Evolutionary conservation across 2,329 filamentous ascomycete genomes (phyloP).

Genomic region (Trichoderma atroviride): DNA sequence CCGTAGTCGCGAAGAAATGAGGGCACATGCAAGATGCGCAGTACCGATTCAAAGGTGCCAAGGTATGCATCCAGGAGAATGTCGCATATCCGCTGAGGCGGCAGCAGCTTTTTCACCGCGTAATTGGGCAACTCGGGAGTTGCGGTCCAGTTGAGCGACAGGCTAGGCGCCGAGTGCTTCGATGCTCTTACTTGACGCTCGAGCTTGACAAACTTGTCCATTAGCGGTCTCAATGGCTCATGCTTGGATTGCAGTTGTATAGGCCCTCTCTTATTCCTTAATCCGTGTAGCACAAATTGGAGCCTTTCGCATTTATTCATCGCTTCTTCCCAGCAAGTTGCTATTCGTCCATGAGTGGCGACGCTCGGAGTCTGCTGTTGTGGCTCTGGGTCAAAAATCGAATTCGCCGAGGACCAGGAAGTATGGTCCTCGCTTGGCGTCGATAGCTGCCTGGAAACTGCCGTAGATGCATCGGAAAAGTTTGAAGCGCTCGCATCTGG

Average conservation of each 20-base stretch:
- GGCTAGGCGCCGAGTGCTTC: background rate
- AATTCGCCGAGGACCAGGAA: background rate
- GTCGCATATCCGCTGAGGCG: background rate
- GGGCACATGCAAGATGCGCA: background rate
- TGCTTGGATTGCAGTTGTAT: background rate
- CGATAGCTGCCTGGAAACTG: background rate
- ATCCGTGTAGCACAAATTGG: background rate
- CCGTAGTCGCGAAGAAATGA: background rate
- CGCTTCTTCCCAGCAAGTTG: background rate
- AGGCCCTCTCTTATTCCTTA: background rate
- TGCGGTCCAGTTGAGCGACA: background rate
- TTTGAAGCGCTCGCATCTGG: background rate
- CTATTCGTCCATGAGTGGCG: background rate
- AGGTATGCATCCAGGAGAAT: background rate
- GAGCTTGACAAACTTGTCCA: background rate
- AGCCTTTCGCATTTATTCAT: background rate
- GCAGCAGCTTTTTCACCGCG: background rate
- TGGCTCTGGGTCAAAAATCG: background rate
- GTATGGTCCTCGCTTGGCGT: background rate
- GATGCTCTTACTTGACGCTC: background rate
- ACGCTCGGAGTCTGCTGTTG: background rate
- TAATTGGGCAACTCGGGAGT: background rate
- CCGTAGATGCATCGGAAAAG: background rate
- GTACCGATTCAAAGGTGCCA: background rate
- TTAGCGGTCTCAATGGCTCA: constrained; percentile 2